These are phyloP conservation scores for Friedmanniomyces endolithicus DNA, from an alignment of 495 filamentous ascomycete genomes.

Conservation along the genomic window DNA sequence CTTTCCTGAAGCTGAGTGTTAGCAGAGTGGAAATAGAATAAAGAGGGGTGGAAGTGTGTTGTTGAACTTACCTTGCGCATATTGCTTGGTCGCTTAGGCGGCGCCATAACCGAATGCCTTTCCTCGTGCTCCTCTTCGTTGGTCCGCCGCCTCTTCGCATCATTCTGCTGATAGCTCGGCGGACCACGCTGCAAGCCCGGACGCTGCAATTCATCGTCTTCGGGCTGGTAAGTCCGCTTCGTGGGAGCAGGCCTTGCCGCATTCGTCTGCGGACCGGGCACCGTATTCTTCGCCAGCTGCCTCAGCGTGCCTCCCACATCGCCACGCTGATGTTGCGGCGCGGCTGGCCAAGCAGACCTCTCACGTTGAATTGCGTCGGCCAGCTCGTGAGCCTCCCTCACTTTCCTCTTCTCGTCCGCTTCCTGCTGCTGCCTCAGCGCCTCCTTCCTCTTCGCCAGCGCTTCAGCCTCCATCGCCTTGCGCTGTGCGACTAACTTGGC, in stretches of 20 bases:
- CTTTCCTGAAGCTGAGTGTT: constrained; percentile 34
- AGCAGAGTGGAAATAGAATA: neutral
- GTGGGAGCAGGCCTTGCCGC: constrained; percentile 40
- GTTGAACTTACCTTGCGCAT: constrained; percentile 54
- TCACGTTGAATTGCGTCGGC: constrained; percentile 33
- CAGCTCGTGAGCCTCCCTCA: constrained; percentile 35
- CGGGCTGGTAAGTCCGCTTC: constrained; percentile 47
- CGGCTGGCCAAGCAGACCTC: constrained; percentile 18
- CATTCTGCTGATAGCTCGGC: constrained; percentile 38
- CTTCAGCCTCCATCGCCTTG: constrained; percentile 51
- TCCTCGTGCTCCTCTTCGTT: constrained; percentile 40
- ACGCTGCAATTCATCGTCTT: constrained; percentile 28
- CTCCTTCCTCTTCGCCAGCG: constrained; percentile 46
- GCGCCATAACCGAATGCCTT: constrained; percentile 49
- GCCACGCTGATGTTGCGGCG: constrained; percentile 30
- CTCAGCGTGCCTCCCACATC: constrained; percentile 42
- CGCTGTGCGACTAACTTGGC: constrained; percentile 56
- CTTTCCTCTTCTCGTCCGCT: constrained; percentile 23
- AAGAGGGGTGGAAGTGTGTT: neutral
- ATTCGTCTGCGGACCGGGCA: constrained; percentile 32
- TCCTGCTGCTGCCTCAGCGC: constrained; percentile 18
- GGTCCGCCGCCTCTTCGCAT: constrained; percentile 48
- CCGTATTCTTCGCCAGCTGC: constrained; percentile 42
- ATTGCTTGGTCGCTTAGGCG: constrained; percentile 69
- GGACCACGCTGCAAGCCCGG: constrained; percentile 33